Evolutionary conservation across 2,329 filamentous ascomycete species (phyloP), one percentile per base, ranked within the genome.

Genomic region (Teratosphaeria destructans): DNA sequence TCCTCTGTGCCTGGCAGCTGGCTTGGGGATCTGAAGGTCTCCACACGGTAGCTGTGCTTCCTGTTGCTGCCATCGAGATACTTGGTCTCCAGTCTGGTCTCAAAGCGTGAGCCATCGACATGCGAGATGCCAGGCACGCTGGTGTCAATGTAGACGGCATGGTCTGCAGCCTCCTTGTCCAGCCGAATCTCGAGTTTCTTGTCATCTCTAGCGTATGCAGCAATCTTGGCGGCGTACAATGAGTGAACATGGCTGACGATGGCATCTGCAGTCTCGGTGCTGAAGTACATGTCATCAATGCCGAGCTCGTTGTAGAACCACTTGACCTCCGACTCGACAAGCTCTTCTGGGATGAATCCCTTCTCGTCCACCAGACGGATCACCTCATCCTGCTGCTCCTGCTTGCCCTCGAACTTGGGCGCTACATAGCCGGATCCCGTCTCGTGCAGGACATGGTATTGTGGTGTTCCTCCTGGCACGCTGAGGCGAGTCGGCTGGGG

Each of bases 241-340:
- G 93, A 96, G 62, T 93, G 93, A 72, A 99, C 92, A 73, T 96
- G 91, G 74, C 87, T 95, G 67, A 91, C 88, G 71, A 99, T 95
- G 60, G 90, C 90, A 59, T 89, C 85, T 19, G 88, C 88, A 4
- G 82, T 84, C 78, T 96, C 92, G 65, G 93, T 91, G 72, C 92
- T 86, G 78, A 97, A 97, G 81, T 96, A 97, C 77, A 95, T 93
- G 80, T 96, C 94, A 71, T 99, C 94, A 69, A 99, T 99, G 67
- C 94, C 94, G 27, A 99, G 85, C 75, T 95, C 88, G 73, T 94
- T 89, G 80, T 99, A 99, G 80, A 99, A 99, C 93, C 94, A 99
- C 61, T 85, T 82, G 57, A 92, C 89, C 77, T 99, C 92, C 29
- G 85, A 82, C 63, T 95, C 88, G 63, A 96, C 82, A 65, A 95